phyloP scores from a whole-genome alignment of 352 stramenopile species.

The Pythium phragmiticola region DNA sequence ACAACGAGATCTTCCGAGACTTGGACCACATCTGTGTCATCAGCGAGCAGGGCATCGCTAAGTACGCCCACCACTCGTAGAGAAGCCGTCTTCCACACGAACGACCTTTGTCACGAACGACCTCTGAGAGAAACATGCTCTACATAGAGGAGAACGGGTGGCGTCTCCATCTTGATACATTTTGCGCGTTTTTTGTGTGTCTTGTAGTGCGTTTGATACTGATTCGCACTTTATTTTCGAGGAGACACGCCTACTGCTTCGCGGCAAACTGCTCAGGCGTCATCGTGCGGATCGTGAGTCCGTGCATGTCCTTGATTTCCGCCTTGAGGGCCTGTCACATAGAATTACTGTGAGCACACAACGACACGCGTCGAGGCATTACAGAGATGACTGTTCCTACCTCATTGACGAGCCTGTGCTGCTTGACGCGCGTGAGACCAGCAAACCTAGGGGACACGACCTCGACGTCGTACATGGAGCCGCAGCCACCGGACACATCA shows the following conservation, averaged over 20 bases:
- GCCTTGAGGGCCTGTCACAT: slow-evolving; percentile 63
- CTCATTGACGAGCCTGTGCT: slow-evolving; percentile 88
- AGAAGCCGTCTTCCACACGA: background rate
- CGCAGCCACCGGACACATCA: slow-evolving; percentile 87
- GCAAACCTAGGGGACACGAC: slow-evolving; percentile 78
- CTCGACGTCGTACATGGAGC: slow-evolving; percentile 88
- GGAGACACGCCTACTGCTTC: slow-evolving; percentile 38
- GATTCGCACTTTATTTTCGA: background rate
- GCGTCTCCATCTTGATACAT: slow-evolving; percentile 8
- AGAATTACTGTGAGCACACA: background rate
- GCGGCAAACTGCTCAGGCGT: slow-evolving; percentile 72
- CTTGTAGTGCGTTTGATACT: background rate
- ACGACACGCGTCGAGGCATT: background rate
- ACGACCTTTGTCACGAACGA: too few relatives aligned
- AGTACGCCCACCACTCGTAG: slow-evolving; percentile 64
- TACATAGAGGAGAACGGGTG: background rate
- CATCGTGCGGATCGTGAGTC: slow-evolving; percentile 79
- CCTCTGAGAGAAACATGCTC: background rate
- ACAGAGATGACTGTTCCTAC: slow-evolving; percentile 25
- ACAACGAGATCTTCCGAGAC: slow-evolving; percentile 96
- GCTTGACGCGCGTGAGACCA: slow-evolving; percentile 82
- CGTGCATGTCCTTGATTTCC: slow-evolving; percentile 87
- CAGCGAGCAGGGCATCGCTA: slow-evolving; percentile 89
- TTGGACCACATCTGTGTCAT: slow-evolving; percentile 96
- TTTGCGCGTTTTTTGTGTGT: background rate